Base-by-base conservation (phyloP, 179 eudicot species). In the Spergularia azorica region DNA sequence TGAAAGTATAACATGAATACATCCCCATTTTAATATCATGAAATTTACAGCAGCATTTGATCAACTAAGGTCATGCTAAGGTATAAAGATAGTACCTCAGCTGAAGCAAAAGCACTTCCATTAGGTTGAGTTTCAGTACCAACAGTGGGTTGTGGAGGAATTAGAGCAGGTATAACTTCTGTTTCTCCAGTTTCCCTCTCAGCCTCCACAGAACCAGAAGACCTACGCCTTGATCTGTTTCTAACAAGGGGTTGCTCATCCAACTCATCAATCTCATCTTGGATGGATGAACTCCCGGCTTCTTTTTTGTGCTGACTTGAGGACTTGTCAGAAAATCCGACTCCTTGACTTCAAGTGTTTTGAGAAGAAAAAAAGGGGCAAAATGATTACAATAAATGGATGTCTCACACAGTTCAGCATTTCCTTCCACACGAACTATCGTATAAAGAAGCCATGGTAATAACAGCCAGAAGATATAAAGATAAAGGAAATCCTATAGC, bases 191-290 rank as follows among this genome's bases (percentile, higher is more conserved):
- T 76, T 74, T 87, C 89, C 72, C 82, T 65, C 38, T 55, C 77
- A 74, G 86, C 48, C 73, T 78, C 83, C 77, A 58, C 70, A 60
- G 89, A 83, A 68, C 79, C 74, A 74, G 89, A 78, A 73, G 94
- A 68, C 56, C 82, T 67, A 21, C 76, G 88, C 77, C 91, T 86
- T 55, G 89, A 86, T 86, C 96, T 85, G 77, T 84, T 84, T 85
- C 98, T 87, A 63, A 94, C 91, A 66, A 96, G 77, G 16, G 89
- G 94, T 70, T 77, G 87, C 75, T 94, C 94, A 83, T 94, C 96
- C 50, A 83, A 79, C 65, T 95, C 98, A 51, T 91, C 94, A 64
- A 72, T 84, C 75, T 91, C 92, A 72, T 87, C 90, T 77, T 83
- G 92, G 72, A 86, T 12, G 52, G 96, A 90, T 59, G 93, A 87